phyloP scores from a whole-genome alignment of 2,329 filamentous ascomycete genomes.

The Colletotrichum sp. region DNA sequence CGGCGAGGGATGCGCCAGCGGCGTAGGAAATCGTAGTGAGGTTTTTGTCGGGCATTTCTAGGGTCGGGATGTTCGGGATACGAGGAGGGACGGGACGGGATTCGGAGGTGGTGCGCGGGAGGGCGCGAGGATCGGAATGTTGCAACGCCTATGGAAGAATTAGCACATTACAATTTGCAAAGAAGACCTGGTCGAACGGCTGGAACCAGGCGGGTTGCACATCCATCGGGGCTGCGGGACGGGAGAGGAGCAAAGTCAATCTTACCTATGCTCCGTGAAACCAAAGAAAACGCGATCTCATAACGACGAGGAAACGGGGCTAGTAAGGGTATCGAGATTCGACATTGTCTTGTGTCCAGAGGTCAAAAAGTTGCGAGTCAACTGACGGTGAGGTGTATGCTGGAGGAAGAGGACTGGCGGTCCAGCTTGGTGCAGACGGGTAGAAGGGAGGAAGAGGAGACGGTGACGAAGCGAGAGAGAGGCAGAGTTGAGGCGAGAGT shows the following conservation, averaged over 20 bases:
- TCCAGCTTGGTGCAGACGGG: background rate
- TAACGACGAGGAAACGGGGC: constrained; percentile 4
- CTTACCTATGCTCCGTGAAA: constrained; percentile 1
- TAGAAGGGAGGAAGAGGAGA: background rate
- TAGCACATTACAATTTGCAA: background rate
- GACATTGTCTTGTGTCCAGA: constrained; percentile 8
- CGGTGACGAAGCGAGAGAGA: background rate
- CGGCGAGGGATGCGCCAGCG: constrained; percentile 92
- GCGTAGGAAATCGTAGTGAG: constrained; percentile 90
- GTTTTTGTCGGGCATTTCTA: constrained; percentile 78
- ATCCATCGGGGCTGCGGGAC: background rate
- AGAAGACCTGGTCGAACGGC: background rate
- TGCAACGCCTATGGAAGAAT: background rate
- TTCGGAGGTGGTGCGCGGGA: background rate
- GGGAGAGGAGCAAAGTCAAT: background rate
- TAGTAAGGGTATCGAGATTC: background rate
- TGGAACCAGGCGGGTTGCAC: background rate
- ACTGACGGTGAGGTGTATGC: background rate
- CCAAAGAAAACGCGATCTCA: constrained; percentile 1
- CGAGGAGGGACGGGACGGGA: background rate
- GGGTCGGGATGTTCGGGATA: background rate
- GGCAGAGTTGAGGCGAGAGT: background rate
- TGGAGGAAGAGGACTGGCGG: background rate
- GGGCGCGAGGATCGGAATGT: background rate
- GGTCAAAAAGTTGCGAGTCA: background rate